A percentile compares a stretch with the other conserved stretches of the same genome.
Conservation (phyloP, 129 eudicot genomes). For the Deinandra increscens region DNA sequence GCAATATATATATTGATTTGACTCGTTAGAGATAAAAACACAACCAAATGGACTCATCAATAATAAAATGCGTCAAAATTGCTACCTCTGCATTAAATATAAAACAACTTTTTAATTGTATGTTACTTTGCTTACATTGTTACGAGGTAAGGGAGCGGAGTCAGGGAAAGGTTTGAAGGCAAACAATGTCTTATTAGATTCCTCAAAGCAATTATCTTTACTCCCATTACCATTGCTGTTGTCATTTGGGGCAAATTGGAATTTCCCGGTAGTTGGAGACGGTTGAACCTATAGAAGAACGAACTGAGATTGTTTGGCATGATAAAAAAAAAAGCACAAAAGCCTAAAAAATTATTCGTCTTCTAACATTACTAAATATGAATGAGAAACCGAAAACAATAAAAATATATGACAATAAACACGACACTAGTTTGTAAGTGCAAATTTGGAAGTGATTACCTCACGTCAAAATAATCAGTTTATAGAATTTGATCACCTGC, state of each 20-base stretch:
- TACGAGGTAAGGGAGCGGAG: slow-evolving; percentile 39
- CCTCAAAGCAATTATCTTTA: slow-evolving; percentile 51
- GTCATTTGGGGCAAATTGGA: slow-evolving; percentile 45
- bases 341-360: not conserved
- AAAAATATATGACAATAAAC: not conserved
- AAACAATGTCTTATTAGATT: slow-evolving; percentile 46
- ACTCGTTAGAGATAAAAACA: not conserved
- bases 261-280: slow-evolving; percentile 88
- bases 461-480: not conserved
- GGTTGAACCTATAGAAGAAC: slow-evolving; percentile 59
- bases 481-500: not conserved
- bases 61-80: not conserved
- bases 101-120: not conserved
- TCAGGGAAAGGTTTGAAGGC: slow-evolving; percentile 61
- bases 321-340: not conserved
- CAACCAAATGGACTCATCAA: not conserved
- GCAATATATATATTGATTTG: not conserved
- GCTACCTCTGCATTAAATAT: not conserved
- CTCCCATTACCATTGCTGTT: slow-evolving; percentile 35
- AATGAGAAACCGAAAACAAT: not conserved
- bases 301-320: not conserved
- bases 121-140: slow-evolving; percentile 48
- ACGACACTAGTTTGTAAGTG: not conserved
- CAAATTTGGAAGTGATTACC: not conserved
- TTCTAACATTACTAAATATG: not conserved